phyloP scores from a whole-genome alignment of 345 rosid genomes.

The Excoecaria agallocha region DNA sequence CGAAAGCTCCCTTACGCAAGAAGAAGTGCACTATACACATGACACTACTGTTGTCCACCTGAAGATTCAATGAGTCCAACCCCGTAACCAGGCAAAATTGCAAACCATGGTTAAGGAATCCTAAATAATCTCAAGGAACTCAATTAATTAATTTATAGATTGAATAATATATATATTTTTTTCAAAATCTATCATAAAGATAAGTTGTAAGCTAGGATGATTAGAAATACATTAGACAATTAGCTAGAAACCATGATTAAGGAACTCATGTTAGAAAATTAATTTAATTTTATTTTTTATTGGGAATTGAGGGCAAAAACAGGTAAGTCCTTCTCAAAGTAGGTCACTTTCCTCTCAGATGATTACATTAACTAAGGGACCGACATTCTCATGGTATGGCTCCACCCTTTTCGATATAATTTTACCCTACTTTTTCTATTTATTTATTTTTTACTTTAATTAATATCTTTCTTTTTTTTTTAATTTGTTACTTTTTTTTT shows the following conservation, averaged over 20 bases:
- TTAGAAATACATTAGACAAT: not conserved
- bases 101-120: too few relatives aligned
- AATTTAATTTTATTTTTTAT: constrained; percentile 13
- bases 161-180: not conserved
- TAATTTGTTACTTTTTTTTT: not conserved
- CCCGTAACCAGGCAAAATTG: too few relatives aligned
- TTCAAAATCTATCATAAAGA: not conserved
- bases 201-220: not conserved
- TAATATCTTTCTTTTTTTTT: not conserved
- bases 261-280: not conserved
- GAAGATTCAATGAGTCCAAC: too few relatives aligned
- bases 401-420: constrained; percentile 28
- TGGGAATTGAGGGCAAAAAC: constrained; percentile 29
- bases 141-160: too few relatives aligned
- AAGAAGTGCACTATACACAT: too few relatives aligned
- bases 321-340: constrained; percentile 25
- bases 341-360: constrained; percentile 36
- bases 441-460: not conserved
- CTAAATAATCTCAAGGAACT: too few relatives aligned
- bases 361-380: constrained; percentile 36
- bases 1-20: too few relatives aligned
- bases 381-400: constrained; percentile 49
- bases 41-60: too few relatives aligned
- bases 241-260: not conserved
- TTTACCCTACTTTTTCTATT: constrained; percentile 18